Base-by-base conservation (phyloP, 108 stramenopile species). In the Fistulifera solaris region DNA sequence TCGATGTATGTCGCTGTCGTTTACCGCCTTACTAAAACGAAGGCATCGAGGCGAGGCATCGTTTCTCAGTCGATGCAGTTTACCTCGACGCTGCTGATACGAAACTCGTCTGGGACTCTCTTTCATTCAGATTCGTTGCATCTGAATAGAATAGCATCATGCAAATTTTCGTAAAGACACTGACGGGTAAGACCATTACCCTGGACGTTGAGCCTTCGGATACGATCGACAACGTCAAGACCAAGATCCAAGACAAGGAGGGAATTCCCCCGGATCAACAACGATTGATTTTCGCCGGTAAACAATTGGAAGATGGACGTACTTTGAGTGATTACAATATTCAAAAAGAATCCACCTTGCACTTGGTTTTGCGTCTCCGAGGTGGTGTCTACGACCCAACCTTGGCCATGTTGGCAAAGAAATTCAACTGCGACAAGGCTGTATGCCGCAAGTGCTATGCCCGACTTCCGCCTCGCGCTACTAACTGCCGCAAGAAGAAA, bases 401-500 rank as follows among this genome's bases (percentile, higher is more conserved):
- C n/a, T 80, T 99, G 52, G 99, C 99, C 47, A 73, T 98, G 54
- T 70, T 99, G 46, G 99, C 99, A 65, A 96, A 94, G 79, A 78
- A 81, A 76, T 99, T 68, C 94, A 99, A 99, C 85, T 97, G 96
- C 70, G 97, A 99, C 58, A 99, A 98, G 93, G 68, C 75, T 61
- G 82, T 96, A 63, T 96, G 95, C 82, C 87, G 95, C 58, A 96
- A 94, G 76, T 99, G 99, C 85, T 99, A 99, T 67, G 99, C 99
- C 27, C 93, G 99, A 69, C 95, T 99, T 53, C 99, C 99, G 14
- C 98, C 99, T 24, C 93, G 91, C 52, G 99, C 99, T 53, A 96
- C 80, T 51, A 99, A 99, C 82, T 99, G 99, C 91, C 89, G 99
- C 65, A 99, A 99, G 96, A 99, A 97, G 93, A 99, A 99, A 89